Conservation (phyloP, 2,329 filamentous ascomycete species). For the Botrytis byssoidea region DNA sequence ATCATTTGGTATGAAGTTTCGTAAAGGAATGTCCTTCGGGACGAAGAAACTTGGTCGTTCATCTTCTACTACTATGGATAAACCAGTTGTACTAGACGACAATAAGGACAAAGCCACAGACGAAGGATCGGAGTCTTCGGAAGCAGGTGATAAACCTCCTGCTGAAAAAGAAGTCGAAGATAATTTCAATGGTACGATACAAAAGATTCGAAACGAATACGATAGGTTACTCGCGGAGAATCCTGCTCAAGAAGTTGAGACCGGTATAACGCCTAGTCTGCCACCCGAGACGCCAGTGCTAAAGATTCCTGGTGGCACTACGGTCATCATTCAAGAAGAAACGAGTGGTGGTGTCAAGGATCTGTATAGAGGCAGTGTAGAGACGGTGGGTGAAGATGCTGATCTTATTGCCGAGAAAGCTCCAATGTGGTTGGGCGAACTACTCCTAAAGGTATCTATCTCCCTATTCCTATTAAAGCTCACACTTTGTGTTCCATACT, state of each 20-base stretch:
- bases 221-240: slow-evolving; percentile 62
- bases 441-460: slow-evolving; percentile 64
- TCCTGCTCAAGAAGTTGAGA: slow-evolving; percentile 56
- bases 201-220: slow-evolving; percentile 71
- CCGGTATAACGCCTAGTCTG: slow-evolving; percentile 65
- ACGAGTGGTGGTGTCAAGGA: slow-evolving; percentile 71
- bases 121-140: slow-evolving; percentile 55
- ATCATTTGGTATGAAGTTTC: slow-evolving; percentile 81
- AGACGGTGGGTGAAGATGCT: slow-evolving; percentile 70
- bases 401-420: slow-evolving; percentile 82
- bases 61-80: slow-evolving; percentile 64
- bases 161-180: slow-evolving; percentile 71
- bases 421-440: slow-evolving; percentile 89
- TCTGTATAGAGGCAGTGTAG: slow-evolving; percentile 86
- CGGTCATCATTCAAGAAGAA: slow-evolving; percentile 68
- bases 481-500: background rate
- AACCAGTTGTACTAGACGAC: slow-evolving; percentile 72
- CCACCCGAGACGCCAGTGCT: slow-evolving; percentile 74
- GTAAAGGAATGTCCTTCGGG: slow-evolving; percentile 67
- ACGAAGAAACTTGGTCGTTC: slow-evolving; percentile 81
- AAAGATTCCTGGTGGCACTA: slow-evolving; percentile 66
- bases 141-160: slow-evolving; percentile 59
- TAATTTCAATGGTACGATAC: slow-evolving; percentile 69
- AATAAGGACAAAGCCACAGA: slow-evolving; percentile 80
- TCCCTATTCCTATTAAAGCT: background rate